Conservation (phyloP, 441 rosid genomes). For the Euphorbia celastroides region DNA sequence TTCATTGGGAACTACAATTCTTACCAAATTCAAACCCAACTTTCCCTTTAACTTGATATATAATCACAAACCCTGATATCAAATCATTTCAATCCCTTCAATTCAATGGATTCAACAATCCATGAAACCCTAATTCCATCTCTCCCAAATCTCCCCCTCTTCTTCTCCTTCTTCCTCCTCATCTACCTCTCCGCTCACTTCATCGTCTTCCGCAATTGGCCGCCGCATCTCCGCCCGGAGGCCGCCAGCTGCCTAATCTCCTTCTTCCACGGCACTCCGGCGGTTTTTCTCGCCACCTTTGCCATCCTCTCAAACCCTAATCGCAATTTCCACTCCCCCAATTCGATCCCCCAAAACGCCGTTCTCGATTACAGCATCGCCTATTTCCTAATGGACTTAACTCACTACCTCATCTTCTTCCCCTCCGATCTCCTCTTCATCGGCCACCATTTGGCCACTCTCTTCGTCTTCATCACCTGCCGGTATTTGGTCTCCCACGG, state of each 20-base stretch:
- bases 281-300: conserved; percentile 44
- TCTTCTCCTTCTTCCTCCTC: conserved; percentile 50
- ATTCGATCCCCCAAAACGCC: conserved; percentile 42
- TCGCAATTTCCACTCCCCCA: conserved; percentile 50
- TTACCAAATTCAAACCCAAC: background rate
- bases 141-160: conserved; percentile 37
- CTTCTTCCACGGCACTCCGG: conserved; percentile 70
- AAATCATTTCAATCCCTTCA: background rate
- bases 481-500: conserved; percentile 63
- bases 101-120: conserved; percentile 16
- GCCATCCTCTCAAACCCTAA: conserved; percentile 50
- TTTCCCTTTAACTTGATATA: background rate
- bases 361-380: conserved; percentile 80
- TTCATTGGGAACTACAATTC: background rate
- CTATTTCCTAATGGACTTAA: conserved; percentile 71
- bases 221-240: conserved; percentile 53
- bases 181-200: conserved; percentile 49
- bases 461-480: conserved; percentile 82
- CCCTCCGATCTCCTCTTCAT: conserved; percentile 74
- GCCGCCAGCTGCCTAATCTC: conserved; percentile 86
- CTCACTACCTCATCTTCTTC: conserved; percentile 61
- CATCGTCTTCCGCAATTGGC: conserved; percentile 61
- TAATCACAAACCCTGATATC: background rate
- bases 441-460: conserved; percentile 77
- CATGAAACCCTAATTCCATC: conserved; percentile 17